Evolutionary conservation across 345 rosid genomes (phyloP).

Genomic region (Isatis tinctoria): DNA sequence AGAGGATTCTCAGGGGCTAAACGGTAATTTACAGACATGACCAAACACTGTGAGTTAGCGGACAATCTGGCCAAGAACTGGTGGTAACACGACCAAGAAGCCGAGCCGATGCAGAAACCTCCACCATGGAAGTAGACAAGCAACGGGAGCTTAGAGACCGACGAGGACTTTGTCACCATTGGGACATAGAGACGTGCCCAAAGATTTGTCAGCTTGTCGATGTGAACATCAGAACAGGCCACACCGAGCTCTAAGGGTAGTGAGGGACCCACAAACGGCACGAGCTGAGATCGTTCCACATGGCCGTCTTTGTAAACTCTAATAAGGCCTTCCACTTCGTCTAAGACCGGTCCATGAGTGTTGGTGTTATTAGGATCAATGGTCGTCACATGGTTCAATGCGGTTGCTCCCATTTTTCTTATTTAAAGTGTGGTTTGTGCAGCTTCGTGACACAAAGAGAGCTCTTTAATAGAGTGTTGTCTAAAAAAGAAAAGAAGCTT

Average conservation of each 20-base stretch:
- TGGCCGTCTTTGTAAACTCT: slow-evolving; percentile 61
- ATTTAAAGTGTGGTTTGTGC: background rate
- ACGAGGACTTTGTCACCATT: background rate
- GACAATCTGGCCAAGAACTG: slow-evolving; percentile 47
- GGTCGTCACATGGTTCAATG: slow-evolving; percentile 20
- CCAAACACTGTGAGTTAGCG: slow-evolving; percentile 36
- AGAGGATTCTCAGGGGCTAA: slow-evolving; percentile 63
- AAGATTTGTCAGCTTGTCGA: slow-evolving; percentile 48
- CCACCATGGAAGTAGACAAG: slow-evolving; percentile 69
- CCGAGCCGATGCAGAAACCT: slow-evolving; percentile 60
- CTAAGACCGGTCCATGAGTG: slow-evolving; percentile 40
- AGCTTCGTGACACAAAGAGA: slow-evolving; percentile 15
- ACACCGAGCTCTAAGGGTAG: slow-evolving; percentile 45
- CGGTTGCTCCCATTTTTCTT: slow-evolving; percentile 27
- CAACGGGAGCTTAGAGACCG: slow-evolving; percentile 44
- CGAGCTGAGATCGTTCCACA: slow-evolving; percentile 50
- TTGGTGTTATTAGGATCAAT: slow-evolving; percentile 15
- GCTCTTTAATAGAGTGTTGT: background rate
- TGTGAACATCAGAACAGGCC: slow-evolving; percentile 43
- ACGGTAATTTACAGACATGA: slow-evolving; percentile 54
- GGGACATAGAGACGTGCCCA: slow-evolving; percentile 76
- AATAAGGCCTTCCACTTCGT: slow-evolving; percentile 64
- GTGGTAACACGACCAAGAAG: slow-evolving; percentile 66
- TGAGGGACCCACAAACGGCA: slow-evolving; percentile 44
- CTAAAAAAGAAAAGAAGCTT: background rate